Base-by-base conservation (phyloP, 768 basidiomycete genomes). In the Dentipellis fragilis region DNA sequence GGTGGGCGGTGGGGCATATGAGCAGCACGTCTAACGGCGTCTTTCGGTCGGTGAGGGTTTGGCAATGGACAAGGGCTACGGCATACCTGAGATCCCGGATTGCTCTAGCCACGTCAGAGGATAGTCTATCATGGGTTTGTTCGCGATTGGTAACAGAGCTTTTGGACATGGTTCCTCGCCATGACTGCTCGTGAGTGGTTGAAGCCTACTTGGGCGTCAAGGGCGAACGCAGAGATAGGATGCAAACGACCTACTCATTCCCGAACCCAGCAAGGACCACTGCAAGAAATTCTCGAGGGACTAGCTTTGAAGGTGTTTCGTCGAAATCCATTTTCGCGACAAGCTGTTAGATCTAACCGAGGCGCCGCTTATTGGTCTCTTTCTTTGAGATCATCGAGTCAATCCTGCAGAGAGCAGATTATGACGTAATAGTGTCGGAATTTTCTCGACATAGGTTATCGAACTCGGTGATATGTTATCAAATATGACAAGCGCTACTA, bases 181-280 rank as follows among this genome's bases (percentile, higher is more conserved):
- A 64, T 89, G 75, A 64, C 88, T 80, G 58, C 63, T 68, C 1
- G 88, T 90, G 49, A 93, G 70, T 1, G 90, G 90, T 46, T 55
- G 49, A 17, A 45, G 51, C 57, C 34, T 45, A 49, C 36, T 42
- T 52, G 36, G 17, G n/a, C 40, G 14, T 23, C n/a, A n/a, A 29
- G 40, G 36, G 56, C 45, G 36, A 23, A 34, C n/a, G 10, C 22
- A 21, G 40, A n/a, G 34, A 36, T 14, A 3, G 51, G 17, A n/a
- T 49, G 7, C 21, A 29, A 19, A 9, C 21, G 21, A 66, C 84
- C 68, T 70, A 89, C 93, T 87, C 85, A 64, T 88, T 85, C n/a
- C 94, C 94, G 72, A 92, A 92, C 36, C 94, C 94, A 29, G 91
- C 88, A 11, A 96, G 76, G 23, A 96, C 74, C 17, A 97, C 83